A percentile compares a stretch with the other conserved stretches of the same genome.
phyloP scores from a whole-genome alignment of 768 basidiomycete genomes.

The Boletus sp. region DNA sequence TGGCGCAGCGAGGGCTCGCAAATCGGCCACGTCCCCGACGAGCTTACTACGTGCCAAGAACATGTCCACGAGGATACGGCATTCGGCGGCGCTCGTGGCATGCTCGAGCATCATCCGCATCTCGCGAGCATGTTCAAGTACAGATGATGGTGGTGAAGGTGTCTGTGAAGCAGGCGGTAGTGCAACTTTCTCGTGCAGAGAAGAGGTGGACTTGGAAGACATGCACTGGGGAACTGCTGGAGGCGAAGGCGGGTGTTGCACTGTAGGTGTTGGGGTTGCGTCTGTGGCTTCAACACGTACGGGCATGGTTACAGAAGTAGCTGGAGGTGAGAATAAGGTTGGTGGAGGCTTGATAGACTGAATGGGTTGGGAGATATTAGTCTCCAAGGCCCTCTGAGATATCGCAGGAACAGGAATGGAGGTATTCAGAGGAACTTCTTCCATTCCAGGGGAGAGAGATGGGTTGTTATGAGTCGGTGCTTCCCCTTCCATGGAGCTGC shows the following conservation, averaged over 20 bases:
- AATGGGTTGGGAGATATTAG: not conserved
- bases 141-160: constrained; percentile 21
- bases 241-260: constrained; percentile 1
- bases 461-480: not conserved
- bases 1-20: constrained; percentile 31
- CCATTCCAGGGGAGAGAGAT: constrained; percentile 7
- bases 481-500: constrained; percentile 14
- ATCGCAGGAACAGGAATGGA: not conserved
- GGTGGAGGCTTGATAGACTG: constrained; percentile 2
- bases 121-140: constrained; percentile 52
- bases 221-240: constrained; percentile 6
- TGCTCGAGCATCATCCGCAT: constrained; percentile 63
- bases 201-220: constrained; percentile 13
- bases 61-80: constrained; percentile 80
- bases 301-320: constrained; percentile 1
- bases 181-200: constrained; percentile 5
- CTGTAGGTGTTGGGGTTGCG: not conserved
- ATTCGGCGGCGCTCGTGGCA: constrained; percentile 78
- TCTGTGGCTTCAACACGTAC: constrained; percentile 1
- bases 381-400: constrained; percentile 7
- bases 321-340: constrained; percentile 1
- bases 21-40: constrained; percentile 28
- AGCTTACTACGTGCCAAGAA: constrained; percentile 65
- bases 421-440: not conserved
- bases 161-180: constrained; percentile 16